Conservation (phyloP, 768 basidiomycete genomes). For the Strobilomyces confusus region DNA sequence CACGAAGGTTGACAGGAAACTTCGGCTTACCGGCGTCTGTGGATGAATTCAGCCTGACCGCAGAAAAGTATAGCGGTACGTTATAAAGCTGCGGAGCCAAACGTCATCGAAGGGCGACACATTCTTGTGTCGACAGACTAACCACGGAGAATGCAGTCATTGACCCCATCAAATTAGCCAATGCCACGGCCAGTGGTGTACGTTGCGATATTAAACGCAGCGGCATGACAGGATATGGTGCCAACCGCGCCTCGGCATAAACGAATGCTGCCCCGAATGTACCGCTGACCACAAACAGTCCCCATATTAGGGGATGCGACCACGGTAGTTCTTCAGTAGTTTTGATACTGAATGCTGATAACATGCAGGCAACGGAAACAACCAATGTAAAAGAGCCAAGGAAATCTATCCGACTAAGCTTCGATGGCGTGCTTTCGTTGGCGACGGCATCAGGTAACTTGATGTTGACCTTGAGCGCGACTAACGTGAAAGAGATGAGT, state of each 20-base stretch:
- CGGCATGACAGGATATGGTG: constrained; percentile 89
- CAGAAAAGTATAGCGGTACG: constrained; percentile 84
- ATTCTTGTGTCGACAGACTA: constrained; percentile 15
- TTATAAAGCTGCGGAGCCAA: constrained; percentile 63
- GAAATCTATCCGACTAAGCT: constrained; percentile 78
- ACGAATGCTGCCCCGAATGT: constrained; percentile 61
- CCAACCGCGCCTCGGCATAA: constrained; percentile 72
- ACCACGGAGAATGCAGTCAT: constrained; percentile 81
- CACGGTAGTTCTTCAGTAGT: constrained; percentile 75
- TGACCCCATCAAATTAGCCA: constrained; percentile 75
- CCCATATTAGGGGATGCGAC: constrained; percentile 68
- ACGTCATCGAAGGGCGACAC: neutral
- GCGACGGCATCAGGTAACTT: constrained; percentile 63
- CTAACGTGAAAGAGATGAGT: constrained; percentile 63
- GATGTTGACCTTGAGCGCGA: constrained; percentile 76
- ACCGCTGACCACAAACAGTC: constrained; percentile 55
- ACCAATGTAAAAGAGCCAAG: constrained; percentile 82
- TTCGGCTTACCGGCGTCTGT: constrained; percentile 60
- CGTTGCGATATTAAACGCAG: constrained; percentile 70
- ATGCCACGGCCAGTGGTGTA: constrained; percentile 76
- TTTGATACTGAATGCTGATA: constrained; percentile 75
- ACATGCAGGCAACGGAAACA: constrained; percentile 58
- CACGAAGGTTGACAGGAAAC: neutral
- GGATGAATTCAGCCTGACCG: constrained; percentile 66
- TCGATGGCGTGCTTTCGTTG: constrained; percentile 54